phyloP scores from a whole-genome alignment of 805 yeast species.

The Saturnispora mendoncae region DNA sequence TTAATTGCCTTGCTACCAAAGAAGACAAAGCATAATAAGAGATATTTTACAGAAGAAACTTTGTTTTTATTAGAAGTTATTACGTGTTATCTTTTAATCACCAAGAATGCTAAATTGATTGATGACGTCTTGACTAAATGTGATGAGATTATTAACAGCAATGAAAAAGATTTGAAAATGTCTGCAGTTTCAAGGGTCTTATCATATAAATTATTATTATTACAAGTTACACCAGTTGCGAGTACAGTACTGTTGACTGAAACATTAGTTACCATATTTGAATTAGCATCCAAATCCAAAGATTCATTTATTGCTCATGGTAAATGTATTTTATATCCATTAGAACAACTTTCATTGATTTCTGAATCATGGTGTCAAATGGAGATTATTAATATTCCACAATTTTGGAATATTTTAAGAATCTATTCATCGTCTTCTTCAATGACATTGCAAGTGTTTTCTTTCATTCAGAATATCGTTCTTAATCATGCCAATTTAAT shows the following conservation, averaged over 20 bases:
- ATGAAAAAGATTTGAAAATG: conserved; percentile 22
- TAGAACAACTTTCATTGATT: conserved; percentile 40
- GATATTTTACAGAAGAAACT: conserved; percentile 23
- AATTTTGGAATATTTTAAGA: conserved; percentile 43
- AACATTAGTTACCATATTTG: conserved; percentile 21
- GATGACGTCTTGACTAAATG: conserved; percentile 17
- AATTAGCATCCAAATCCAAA: conserved; percentile 23
- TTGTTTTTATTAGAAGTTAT: conserved; percentile 27
- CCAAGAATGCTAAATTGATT: conserved; percentile 22
- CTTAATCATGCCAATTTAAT: conserved; percentile 29
- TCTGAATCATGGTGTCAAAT: conserved; percentile 36
- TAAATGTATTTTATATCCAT: conserved; percentile 35
- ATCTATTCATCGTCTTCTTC: conserved; percentile 36
- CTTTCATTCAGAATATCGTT: conserved; percentile 37
- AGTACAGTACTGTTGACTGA: conserved; percentile 17
- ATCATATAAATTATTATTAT: conserved; percentile 44
- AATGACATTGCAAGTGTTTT: conserved; percentile 35
- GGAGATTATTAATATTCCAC: conserved; percentile 29
- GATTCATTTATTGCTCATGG: conserved; percentile 40
- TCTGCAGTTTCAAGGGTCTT: conserved; percentile 31
- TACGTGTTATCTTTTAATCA: conserved; percentile 26
- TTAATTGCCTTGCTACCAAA: conserved; percentile 30
- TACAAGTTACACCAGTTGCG: conserved; percentile 34
- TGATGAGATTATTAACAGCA: conserved; percentile 18
- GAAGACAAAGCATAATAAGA: conserved; percentile 23